These are phyloP conservation scores for Corylus avellana DNA, from an alignment of 306 rosid genomes.

Conservation along the genomic window DNA sequence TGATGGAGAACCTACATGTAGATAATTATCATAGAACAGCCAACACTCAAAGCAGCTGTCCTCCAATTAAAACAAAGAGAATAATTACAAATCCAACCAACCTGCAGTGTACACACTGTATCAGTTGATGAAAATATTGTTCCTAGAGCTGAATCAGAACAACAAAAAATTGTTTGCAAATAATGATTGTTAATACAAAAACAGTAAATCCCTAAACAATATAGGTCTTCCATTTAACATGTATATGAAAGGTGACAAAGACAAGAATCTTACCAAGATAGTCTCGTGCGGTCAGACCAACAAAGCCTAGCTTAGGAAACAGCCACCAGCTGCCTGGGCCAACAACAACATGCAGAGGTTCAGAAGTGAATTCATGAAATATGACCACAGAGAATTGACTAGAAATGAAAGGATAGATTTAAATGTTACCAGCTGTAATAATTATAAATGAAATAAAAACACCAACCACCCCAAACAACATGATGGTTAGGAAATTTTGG, in stretches of 20 bases:
- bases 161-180: constrained; percentile 25
- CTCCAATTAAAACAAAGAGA: constrained; percentile 32
- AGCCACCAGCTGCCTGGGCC: constrained; percentile 80
- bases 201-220: background rate
- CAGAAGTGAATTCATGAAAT: constrained; percentile 17
- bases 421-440: constrained; percentile 57
- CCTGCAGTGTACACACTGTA: constrained; percentile 95
- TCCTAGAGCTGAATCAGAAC: constrained; percentile 68
- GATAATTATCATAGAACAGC: constrained; percentile 11
- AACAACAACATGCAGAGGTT: constrained; percentile 36
- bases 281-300: constrained; percentile 52
- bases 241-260: constrained; percentile 9
- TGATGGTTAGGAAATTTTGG: constrained; percentile 82
- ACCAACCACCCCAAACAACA: constrained; percentile 83
- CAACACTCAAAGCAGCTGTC: constrained; percentile 4
- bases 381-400: background rate
- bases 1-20: constrained; percentile 75
- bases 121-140: constrained; percentile 89
- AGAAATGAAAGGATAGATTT: background rate
- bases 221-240: background rate
- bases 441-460: constrained; percentile 69
- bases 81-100: constrained; percentile 41
- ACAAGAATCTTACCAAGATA: constrained; percentile 61
- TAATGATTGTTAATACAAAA: constrained; percentile 3
- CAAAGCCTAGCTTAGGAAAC: constrained; percentile 67